A percentile compares a stretch with the other conserved stretches of the same genome.
These are phyloP conservation scores for Spathaspora gorwiae DNA, from an alignment of 805 yeast genomes.

Conservation along the genomic window DNA sequence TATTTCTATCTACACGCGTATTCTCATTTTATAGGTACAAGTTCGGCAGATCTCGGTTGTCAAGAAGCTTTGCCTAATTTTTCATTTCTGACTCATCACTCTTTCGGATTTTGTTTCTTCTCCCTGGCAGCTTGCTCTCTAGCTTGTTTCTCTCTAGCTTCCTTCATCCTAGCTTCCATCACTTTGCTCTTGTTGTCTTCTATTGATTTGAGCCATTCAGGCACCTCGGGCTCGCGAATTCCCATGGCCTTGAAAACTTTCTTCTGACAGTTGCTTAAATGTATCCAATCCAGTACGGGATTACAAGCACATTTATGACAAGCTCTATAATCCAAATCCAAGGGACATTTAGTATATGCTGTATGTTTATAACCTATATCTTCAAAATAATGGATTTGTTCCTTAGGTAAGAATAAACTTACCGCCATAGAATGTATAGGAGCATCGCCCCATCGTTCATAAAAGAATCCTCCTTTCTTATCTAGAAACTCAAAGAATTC, in stretches of 20 bases:
- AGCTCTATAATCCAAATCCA: constrained; percentile 50
- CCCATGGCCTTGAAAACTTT: neutral
- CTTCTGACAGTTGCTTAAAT: constrained; percentile 17
- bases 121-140: too few relatives aligned
- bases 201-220: too few relatives aligned
- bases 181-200: too few relatives aligned
- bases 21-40: too few relatives aligned
- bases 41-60: too few relatives aligned
- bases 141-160: too few relatives aligned
- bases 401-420: constrained; percentile 65
- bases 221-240: neutral
- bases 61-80: too few relatives aligned
- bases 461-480: constrained; percentile 84
- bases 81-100: too few relatives aligned
- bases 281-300: constrained; percentile 67
- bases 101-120: too few relatives aligned
- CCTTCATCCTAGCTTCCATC: too few relatives aligned
- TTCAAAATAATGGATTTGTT: constrained; percentile 69
- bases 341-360: constrained; percentile 79
- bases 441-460: constrained; percentile 94
- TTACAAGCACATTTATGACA: constrained; percentile 68
- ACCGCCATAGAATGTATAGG: constrained; percentile 90
- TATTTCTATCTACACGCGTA: too few relatives aligned
- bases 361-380: constrained; percentile 83
- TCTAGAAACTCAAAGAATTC: constrained; percentile 73